Evolutionary conservation across 2,329 filamentous ascomycete species (phyloP).

Genomic region (Ustilaginoidea virens): DNA sequence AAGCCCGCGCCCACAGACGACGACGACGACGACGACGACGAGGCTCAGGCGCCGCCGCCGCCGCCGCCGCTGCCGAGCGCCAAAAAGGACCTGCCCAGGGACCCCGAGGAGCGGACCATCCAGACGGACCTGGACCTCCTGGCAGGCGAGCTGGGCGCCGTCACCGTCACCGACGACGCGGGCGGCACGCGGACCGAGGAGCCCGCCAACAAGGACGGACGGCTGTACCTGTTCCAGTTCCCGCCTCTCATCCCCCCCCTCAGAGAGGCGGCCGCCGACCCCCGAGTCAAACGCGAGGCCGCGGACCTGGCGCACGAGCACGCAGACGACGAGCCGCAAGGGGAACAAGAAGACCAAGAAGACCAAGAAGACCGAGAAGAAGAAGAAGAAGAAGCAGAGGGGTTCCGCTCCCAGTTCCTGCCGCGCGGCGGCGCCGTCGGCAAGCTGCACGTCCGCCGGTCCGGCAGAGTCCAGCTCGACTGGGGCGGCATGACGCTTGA

Average conservation of each 20-base stretch:
- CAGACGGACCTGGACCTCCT: slow-evolving; percentile 25
- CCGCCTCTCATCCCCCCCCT: slow-evolving; percentile 45
- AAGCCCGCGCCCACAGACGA: slow-evolving; percentile 10
- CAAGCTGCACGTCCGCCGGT: slow-evolving; percentile 43
- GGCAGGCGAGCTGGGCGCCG: slow-evolving; percentile 25
- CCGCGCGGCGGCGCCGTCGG: slow-evolving; percentile 43
- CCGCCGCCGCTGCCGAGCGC: slow-evolving; percentile 6
- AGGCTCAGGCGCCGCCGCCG: slow-evolving; percentile 9
- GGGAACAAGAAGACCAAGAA: slow-evolving; percentile 8
- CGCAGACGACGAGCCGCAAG: slow-evolving; percentile 9
- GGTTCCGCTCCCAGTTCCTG: slow-evolving; percentile 23
- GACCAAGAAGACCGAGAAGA: slow-evolving; percentile 16
- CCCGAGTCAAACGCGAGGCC: slow-evolving; percentile 22
- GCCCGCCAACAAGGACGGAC: slow-evolving; percentile 31
- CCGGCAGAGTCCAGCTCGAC: slow-evolving; percentile 44
- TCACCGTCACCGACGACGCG: slow-evolving; percentile 16
- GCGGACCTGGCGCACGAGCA: slow-evolving; percentile 26
- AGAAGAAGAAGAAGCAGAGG: slow-evolving; percentile 17
- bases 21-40: slow-evolving; percentile 8
- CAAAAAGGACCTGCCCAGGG: slow-evolving; percentile 14
- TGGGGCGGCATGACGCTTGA: slow-evolving; percentile 44
- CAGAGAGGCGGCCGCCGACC: slow-evolving; percentile 12
- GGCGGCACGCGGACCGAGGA: slow-evolving; percentile 13
- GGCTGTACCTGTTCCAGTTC: slow-evolving; percentile 49
- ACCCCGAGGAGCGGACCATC: slow-evolving; percentile 23